Evolutionary conservation across 75 land plant genomes (phyloP), one percentile per base, ranked within the genome.

Genomic region (Selaginella moellendorffii): DNA sequence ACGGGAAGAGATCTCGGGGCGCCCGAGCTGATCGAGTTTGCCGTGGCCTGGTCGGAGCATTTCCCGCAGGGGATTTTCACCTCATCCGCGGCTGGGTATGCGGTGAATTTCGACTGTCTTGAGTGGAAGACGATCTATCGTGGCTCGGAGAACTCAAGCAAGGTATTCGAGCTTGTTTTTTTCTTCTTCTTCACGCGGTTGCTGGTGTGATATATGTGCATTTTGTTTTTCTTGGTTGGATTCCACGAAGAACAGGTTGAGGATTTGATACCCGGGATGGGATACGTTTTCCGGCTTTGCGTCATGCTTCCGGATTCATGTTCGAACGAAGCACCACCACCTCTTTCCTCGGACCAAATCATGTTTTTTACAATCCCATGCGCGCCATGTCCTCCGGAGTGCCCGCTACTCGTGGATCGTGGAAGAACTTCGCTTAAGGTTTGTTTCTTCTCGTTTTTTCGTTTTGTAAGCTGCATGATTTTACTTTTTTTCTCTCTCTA

Each of bases 361-460:
- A 2, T 31, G 18, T 60, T 68, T 30, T 28, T 46, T 1, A 68
- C 70, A 10, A 31, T 31, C 2, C 70, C 70, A 5, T 30, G 64
- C 25, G 64, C 65, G 12, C 70, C 70, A 9, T 23, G 31, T 26
- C 30, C 21, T 28, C 64, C 63, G 24, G 24, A 56, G 2, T 0
- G 64, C 26, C 70, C 65, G 24, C 10, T 20, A 22, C 24, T 68
- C 27, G 65, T 68, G 19, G 60, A 59, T 24, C 24, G 70, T 28
- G 70, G 63, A 25, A 60, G 70, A 60, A 61, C 70, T 0, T 29
- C 70, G 58, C 46, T 68, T 26, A 68, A 68, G 70, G 70, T 61
- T 59, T 25, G 20, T 26, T 14, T 26, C 26, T 20, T 36, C 46
- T 5, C 46, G 5, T 36, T 36, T 36, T 5, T 36, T 14, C 5